Evolutionary conservation across 768 basidiomycete genomes (phyloP).

Genomic region (Boletus reticuloceps): DNA sequence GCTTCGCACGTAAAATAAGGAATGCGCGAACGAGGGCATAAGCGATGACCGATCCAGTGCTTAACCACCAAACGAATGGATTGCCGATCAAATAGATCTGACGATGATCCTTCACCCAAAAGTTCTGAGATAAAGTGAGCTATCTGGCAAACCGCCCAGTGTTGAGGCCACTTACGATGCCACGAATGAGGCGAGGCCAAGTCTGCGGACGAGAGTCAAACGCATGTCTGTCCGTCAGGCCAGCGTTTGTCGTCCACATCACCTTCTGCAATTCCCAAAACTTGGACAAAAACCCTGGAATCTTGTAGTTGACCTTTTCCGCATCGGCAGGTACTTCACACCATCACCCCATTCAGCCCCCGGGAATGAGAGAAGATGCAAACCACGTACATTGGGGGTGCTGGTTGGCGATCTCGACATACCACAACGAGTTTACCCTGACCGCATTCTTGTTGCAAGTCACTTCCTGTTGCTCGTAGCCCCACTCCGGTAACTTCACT

Average conservation of each 20-base stretch:
- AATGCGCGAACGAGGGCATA: conserved; percentile 74
- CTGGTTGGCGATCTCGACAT: conserved; percentile 72
- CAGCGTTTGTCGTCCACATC: conserved; percentile 97
- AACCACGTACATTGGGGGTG: conserved; percentile 65
- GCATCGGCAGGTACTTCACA: conserved; percentile 65
- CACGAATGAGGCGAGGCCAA: conserved; percentile 90
- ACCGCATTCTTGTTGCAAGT: conserved; percentile 99
- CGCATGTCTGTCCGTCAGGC: conserved; percentile 90
- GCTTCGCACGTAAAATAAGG: conserved; percentile 83
- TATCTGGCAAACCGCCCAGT: not conserved
- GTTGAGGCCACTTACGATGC: conserved; percentile 67
- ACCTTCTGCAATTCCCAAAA: conserved; percentile 90
- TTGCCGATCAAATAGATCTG: conserved; percentile 97
- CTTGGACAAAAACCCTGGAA: conserved; percentile 88
- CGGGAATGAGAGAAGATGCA: not conserved
- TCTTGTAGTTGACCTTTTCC: conserved; percentile 82
- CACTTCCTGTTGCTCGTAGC: conserved; percentile 97
- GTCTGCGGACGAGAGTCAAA: conserved; percentile 91
- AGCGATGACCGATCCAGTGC: conserved; percentile 63
- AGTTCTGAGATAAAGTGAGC: conserved; percentile 58
- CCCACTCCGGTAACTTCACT: conserved; percentile 97
- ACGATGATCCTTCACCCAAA: conserved; percentile 96
- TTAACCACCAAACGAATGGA: conserved; percentile 89
- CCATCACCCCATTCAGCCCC: not conserved
- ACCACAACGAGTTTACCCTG: conserved; percentile 88